These are phyloP conservation scores for Penicillium arizonense DNA, from an alignment of 495 filamentous ascomycete species.

Conservation along the genomic window DNA sequence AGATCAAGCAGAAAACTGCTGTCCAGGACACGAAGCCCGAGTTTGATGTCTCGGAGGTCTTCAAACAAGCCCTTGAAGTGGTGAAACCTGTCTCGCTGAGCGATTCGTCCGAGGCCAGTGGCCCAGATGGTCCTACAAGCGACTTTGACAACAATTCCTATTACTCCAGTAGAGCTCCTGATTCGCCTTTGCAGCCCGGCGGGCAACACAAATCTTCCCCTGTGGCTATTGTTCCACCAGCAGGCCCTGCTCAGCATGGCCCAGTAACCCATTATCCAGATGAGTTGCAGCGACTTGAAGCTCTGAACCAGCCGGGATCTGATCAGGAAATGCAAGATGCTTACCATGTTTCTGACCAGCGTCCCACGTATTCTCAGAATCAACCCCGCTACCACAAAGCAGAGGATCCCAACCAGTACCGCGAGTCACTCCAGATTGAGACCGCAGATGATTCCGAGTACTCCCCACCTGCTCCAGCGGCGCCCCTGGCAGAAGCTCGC, in stretches of 20 bases:
- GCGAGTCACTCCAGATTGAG: conserved; percentile 25
- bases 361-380: conserved; percentile 28
- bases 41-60: conserved; percentile 72
- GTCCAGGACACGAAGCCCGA: conserved; percentile 61
- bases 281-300: conserved; percentile 50
- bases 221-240: conserved; percentile 22
- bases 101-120: conserved; percentile 50
- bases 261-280: conserved; percentile 36
- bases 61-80: conserved; percentile 68
- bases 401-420: conserved; percentile 18
- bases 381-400: conserved; percentile 22
- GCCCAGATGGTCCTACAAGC: conserved; percentile 51
- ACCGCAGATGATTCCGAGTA: conserved; percentile 48
- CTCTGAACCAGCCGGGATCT: conserved; percentile 42
- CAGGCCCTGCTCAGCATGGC: conserved; percentile 20
- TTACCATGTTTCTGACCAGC: conserved; percentile 46
- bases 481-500: conserved; percentile 33
- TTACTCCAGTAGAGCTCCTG: conserved; percentile 77
- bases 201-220: conserved; percentile 31
- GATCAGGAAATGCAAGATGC: conserved; percentile 48
- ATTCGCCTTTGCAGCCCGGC: conserved; percentile 39
- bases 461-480: conserved; percentile 45
- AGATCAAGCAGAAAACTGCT: conserved; percentile 52
- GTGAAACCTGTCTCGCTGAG: conserved; percentile 63
- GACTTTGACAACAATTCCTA: conserved; percentile 93